Evolutionary conservation across 2,329 filamentous ascomycete species (phyloP), one percentile per base, ranked within the genome.

Genomic region (Talaromyces sp.): DNA sequence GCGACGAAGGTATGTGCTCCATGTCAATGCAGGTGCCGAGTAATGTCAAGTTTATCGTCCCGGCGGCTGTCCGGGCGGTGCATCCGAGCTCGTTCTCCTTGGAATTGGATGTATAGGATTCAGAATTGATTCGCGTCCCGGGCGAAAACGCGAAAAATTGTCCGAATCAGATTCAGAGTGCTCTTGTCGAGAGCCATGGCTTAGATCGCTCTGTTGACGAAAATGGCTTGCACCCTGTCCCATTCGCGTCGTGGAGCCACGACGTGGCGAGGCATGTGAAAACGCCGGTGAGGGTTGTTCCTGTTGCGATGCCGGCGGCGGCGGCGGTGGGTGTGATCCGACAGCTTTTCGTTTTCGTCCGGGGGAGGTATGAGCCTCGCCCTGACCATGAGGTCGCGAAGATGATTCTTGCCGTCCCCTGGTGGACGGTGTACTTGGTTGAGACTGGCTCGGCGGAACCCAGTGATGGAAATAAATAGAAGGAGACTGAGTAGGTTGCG

Each of bases 391-490:
- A 74, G 74, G 74, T 79, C 76, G 82, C 79, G 71, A 74, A 70
- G 77, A 73, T 61, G 77, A 77, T 67, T 81, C 77, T 76, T 81
- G 81, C 81, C 85, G 77, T 82, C 87, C 87, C 61, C 87, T 89
- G 87, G 89, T 88, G 81, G 90, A 89, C 73, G 91, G 89, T 67
- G 90, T 90, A 72, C 85, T 86, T 67, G 90, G 89, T 74, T 90
- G 88, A 66, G 85, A 83, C 68, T 77, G 90, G 85, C 68, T 85
- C 14, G 93, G 93, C 54, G 93, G 93, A 66, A 94, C 90, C 92
- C 93, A 97, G 75, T 96, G 92, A 74, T 96, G 92, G 75, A 97
- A 97, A 77, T 92, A 95, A 57, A 96, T 90, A 24, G 89, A 90
- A 0, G 90, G 88, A 47, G 90, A 91, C 68, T 88, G 82, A 52